These are phyloP conservation scores for Ochetophila trinervis DNA, from an alignment of 306 rosid genomes.

Conservation along the genomic window DNA sequence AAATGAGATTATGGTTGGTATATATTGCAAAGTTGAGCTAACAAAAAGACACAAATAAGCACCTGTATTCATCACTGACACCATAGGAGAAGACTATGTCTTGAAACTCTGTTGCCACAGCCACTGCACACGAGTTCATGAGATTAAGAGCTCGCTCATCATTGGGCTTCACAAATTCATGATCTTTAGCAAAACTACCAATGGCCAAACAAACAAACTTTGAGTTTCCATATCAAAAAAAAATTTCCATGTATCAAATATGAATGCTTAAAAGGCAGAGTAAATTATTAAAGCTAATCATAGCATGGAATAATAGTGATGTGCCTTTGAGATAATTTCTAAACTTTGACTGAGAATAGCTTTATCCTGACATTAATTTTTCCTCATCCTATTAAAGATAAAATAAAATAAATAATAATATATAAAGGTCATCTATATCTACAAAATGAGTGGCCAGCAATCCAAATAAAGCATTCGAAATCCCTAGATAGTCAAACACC, in stretches of 20 bases:
- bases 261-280: background rate
- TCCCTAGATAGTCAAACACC: too few species aligned
- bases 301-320: too few species aligned
- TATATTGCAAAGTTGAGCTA: background rate
- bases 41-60: background rate
- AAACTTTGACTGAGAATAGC: too few species aligned
- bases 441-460: too few species aligned
- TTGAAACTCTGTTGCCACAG: conserved; percentile 59
- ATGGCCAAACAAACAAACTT: conserved; percentile 2
- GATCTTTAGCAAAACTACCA: conserved; percentile 57
- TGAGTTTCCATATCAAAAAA: background rate
- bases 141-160: conserved; percentile 75
- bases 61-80: conserved; percentile 76
- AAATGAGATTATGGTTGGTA: conserved; percentile 4
- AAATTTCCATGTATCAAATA: background rate
- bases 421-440: too few species aligned
- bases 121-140: conserved; percentile 76
- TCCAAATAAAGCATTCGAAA: too few species aligned
- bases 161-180: conserved; percentile 82
- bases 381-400: too few species aligned
- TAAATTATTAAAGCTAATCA: too few species aligned
- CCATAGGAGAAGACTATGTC: conserved; percentile 76
- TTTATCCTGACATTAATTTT: too few species aligned
- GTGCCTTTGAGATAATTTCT: too few species aligned
- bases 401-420: too few species aligned